Base-by-base conservation (phyloP, 768 basidiomycete species). In the Terana coerulea region DNA sequence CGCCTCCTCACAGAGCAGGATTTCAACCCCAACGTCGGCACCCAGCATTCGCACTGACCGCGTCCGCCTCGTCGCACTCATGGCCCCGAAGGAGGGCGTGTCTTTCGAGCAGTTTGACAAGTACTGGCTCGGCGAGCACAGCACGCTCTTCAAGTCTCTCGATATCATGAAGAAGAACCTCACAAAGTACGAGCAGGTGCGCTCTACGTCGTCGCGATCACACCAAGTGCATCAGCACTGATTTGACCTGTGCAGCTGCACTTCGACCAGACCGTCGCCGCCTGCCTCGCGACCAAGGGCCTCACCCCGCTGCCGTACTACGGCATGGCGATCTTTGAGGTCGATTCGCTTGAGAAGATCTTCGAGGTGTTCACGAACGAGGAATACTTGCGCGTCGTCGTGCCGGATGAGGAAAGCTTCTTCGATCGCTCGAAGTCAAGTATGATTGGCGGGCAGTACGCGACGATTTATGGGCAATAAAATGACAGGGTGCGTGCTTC, bases 101-200 rank as follows among this genome's bases (percentile, higher is more conserved):
- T 62, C 66, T 7, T 60, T 59, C 42, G 67, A 69, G 42, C 64
- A 69, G 43, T 70, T 52, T 44, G 51, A 52, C 36, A 44, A 17
- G 5, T 46, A 52, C 33, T 52, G 51, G 51, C 8, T 52, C 4
- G 5, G 22, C 21, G 33, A 45, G 35, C 51, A 52, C 43, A 9
- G 10, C 12, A 36, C 19, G 30, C 31, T 52, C 11, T 52, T 52
- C 24, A 1, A 9, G n/a, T 45, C 51, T 3, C 30, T 52, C 17
- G 51, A 33, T n/a, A 46, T 52, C 19, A 67, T 64, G 22, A 66
- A 68, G 59, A 63, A 51, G 39, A 69, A 70, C 40, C 52, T 66
- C 31, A 57, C 67, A 28, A 69, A 68, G 40, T 70, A 69, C 50
- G 67, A 72, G 47, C 67, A 70, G 64, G 69, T 69, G 28, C 40